Base-by-base conservation (phyloP, 257 asterid genomes). In the Przewalskia tangutica region DNA sequence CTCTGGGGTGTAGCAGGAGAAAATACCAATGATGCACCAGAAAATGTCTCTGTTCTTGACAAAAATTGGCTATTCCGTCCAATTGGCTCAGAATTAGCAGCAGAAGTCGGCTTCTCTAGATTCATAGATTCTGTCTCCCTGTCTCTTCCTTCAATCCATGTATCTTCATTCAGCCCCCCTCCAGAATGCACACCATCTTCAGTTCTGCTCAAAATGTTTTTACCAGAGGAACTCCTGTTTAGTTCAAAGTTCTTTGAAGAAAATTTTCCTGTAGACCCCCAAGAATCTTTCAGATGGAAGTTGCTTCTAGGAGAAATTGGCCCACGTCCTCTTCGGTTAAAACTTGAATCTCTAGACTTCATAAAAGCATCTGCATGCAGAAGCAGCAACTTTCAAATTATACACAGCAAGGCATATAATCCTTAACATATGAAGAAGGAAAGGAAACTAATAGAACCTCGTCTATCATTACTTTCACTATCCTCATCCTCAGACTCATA, bases 401-500 rank as follows among this genome's bases (percentile, higher is more conserved):
- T 27, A 27, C 32, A 20, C 46, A 59, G 14, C 73, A 79, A n/a
- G 10, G 36, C 5, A 2, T 17, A 59, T 13, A 6, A 79, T 17
- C 34, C 6, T 42, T 59, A 27, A 13, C 67, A 46, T 4, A 78
- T 40, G 82, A n/a, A 58, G 32, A 27, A 27, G 70, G 40, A 54
- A 38, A 65, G 53, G 60, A 32, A 71, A 46, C 59, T 46, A 46
- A 71, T 11, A 62, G 17, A 66, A 96, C 99, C 98, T 93, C 88
- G 92, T 90, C 89, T 90, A 65, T 90, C 93, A 81, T 96, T 97
- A 79, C 87, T 81, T 67, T 91, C 98, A 81, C 90, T 93, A 81
- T 91, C 97, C 70, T 91, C 89, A 36, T 96, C 98, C 4, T 94
- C 95, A 0, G 98, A 96, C 88, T 89, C 98, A 18, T 96, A 92